These are phyloP conservation scores for Durotheca rogersii DNA, from an alignment of 495 filamentous ascomycete species.

Conservation along the genomic window DNA sequence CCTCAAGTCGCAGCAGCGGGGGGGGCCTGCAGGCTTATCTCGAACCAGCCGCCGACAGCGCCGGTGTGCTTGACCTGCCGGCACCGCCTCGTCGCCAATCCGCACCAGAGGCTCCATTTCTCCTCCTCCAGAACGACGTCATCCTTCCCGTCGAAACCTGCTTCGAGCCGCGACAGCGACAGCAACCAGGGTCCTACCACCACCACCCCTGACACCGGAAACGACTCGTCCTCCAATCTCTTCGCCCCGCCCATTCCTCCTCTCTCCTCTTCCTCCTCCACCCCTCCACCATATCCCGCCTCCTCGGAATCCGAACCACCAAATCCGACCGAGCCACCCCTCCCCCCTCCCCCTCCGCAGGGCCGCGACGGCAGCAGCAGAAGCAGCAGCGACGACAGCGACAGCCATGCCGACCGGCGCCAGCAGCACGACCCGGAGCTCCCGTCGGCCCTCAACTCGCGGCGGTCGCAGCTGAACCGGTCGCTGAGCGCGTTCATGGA, in stretches of 20 bases:
- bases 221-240: neutral
- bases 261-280: conserved; percentile 10
- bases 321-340: conserved; percentile 7
- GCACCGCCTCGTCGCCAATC: conserved; percentile 4
- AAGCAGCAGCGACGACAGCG: too few species aligned
- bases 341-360: conserved; percentile 7
- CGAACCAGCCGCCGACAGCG: conserved; percentile 5
- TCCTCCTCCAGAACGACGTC: conserved; percentile 25
- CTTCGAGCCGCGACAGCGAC: neutral
- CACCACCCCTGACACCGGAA: neutral
- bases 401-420: too few species aligned
- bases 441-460: conserved; percentile 74
- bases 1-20: conserved; percentile 11
- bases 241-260: neutral
- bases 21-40: conserved; percentile 20
- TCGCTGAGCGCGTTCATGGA: conserved; percentile 82
- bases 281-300: neutral
- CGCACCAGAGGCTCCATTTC: conserved; percentile 21
- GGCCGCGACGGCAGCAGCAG: too few species aligned
- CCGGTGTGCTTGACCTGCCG: conserved; percentile 29
- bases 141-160: conserved; percentile 22
- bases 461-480: conserved; percentile 69
- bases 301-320: conserved; percentile 2
- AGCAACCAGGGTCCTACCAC: neutral
- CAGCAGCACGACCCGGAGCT: conserved; percentile 46